Conservation (phyloP, 1,284 basidiomycete species). For the Laetiporus sulphureus region DNA sequence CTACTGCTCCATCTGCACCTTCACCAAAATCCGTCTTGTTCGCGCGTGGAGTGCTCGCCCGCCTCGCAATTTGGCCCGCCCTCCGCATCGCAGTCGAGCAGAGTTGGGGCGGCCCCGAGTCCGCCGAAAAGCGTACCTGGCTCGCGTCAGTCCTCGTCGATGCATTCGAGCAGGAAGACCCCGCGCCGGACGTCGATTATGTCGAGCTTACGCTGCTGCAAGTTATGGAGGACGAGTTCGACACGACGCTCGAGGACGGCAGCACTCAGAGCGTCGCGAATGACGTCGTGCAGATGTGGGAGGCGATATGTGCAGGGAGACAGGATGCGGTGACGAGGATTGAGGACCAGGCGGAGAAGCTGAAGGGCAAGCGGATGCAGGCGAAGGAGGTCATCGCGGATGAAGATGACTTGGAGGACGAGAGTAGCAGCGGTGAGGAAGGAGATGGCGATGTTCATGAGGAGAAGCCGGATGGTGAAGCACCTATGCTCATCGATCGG, state of each 20-base stretch:
- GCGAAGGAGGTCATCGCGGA: slow-evolving; percentile 37
- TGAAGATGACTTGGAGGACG: slow-evolving; percentile 35
- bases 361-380: slow-evolving; percentile 51
- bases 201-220: slow-evolving; percentile 75
- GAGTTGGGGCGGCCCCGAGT: slow-evolving; percentile 75
- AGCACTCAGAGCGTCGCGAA: slow-evolving; percentile 64
- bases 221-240: slow-evolving; percentile 82
- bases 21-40: slow-evolving; percentile 58
- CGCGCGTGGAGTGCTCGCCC: slow-evolving; percentile 76
- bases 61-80: slow-evolving; percentile 77
- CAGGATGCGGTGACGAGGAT: slow-evolving; percentile 43
- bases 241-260: slow-evolving; percentile 75
- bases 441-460: slow-evolving; percentile 49
- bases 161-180: slow-evolving; percentile 61
- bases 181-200: slow-evolving; percentile 63
- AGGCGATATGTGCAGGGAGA: slow-evolving; percentile 36
- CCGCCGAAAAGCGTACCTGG: slow-evolving; percentile 72
- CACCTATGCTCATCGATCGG: slow-evolving; percentile 45
- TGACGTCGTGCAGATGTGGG: slow-evolving; percentile 70
- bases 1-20: neutral
- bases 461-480: slow-evolving; percentile 39
- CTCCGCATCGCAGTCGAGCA: slow-evolving; percentile 79
- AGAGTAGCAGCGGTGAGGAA: slow-evolving; percentile 37
- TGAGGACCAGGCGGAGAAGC: slow-evolving; percentile 54
- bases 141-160: slow-evolving; percentile 80